These are phyloP conservation scores for Lyophyllum atratum DNA, from an alignment of 768 basidiomycete genomes.

Conservation along the genomic window DNA sequence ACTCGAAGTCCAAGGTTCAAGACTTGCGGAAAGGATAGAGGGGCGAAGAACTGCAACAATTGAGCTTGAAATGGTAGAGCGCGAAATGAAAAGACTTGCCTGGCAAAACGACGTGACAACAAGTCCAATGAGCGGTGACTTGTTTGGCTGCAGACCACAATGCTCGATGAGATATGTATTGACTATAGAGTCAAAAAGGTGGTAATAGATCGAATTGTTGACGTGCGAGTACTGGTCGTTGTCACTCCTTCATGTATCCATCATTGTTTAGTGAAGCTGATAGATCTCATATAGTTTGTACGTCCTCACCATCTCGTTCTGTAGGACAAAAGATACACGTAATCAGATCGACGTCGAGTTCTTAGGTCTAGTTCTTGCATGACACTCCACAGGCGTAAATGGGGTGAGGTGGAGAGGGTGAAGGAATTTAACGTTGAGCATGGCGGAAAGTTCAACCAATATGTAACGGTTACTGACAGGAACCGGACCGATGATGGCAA, in stretches of 20 bases:
- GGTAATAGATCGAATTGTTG: conserved; percentile 82
- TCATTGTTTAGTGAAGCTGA: no score
- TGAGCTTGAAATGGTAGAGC: not conserved
- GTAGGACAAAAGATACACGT: conserved; percentile 60
- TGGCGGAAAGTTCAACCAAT: no score
- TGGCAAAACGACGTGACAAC: conserved; percentile 80
- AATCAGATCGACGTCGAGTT: conserved; percentile 49
- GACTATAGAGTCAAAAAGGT: conserved; percentile 79
- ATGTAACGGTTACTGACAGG: conserved; percentile 1
- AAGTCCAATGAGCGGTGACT: conserved; percentile 63
- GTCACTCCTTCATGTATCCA: no score
- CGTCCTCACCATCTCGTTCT: conserved; percentile 67
- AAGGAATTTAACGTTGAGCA: not conserved
- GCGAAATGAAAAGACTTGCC: conserved; percentile 28
- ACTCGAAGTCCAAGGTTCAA: conserved; percentile 74
- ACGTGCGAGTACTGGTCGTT: conserved; percentile 85
- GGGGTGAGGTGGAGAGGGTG: not conserved
- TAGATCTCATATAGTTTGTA: no score
- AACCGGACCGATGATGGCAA: not conserved
- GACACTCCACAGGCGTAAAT: not conserved
- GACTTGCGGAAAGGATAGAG: conserved; percentile 72
- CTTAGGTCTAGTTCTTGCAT: conserved; percentile 35
- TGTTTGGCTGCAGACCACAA: conserved; percentile 56
- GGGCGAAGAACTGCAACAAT: conserved; percentile 60
- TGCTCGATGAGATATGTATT: conserved; percentile 75